Base-by-base conservation (phyloP, 2,329 filamentous ascomycete species). In the Pezicula neosporulosa region DNA sequence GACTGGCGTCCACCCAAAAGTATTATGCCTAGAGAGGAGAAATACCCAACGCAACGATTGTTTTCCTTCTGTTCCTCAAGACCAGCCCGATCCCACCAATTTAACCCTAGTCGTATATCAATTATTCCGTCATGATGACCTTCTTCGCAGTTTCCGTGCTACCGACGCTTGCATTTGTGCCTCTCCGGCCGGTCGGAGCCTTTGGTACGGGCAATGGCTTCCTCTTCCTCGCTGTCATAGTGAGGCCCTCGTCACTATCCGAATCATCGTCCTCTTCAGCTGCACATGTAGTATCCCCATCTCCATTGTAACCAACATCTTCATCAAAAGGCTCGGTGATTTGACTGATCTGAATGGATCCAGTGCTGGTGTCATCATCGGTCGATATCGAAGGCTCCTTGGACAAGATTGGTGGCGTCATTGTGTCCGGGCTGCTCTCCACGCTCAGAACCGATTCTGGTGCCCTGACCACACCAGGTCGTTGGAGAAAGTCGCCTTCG, bases 101-200 rank as follows among this genome's bases (percentile, higher is more conserved):
- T 33, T 13, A 13, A 33, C 18, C 15, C 8, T 39, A 16, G 13
- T 16, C 37, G 37, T 39, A 16, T 16, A 15, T 16, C n/a, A 16
- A 39, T 28, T 30, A 44, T 28, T 44, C 42, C 27, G 42, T 59
- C 51, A 65, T 62, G 4, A 56, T 38, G 18, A 66, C 54, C 63
- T 82, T 83, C 69, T 83, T 85, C 37, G 82, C 82, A 41, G 82
- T 86, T 59, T 85, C 82, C 1, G 80, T 83, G 62, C 81, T 85
- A 30, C 77, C 78, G 27, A 81, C 77, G 57, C 80, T 83, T 1
- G 77, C 78, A 58, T 83, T 81, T 1, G 82, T 85, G 57, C 82
- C 79, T 30, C 82, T 75, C 51, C 82, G 35, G 56, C 68, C 44
- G 54, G 65, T 49, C 12, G 65, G 58, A 52, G 71, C 71, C 64